Evolutionary conservation across 2,329 filamentous ascomycete species (phyloP).

Genomic region (Chlorencoelia australis): DNA sequence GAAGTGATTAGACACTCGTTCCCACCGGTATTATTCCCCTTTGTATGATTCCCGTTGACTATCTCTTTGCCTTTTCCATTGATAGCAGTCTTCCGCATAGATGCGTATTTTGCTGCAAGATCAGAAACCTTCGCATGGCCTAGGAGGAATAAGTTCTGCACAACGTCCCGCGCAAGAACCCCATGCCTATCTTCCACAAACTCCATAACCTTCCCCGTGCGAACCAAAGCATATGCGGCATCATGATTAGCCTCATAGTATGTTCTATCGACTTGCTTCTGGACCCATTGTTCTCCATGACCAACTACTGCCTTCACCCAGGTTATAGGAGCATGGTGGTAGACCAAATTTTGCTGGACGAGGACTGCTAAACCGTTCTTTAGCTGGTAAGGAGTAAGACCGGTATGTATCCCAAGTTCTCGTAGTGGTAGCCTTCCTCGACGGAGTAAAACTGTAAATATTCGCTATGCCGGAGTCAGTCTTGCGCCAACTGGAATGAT

Average conservation of each 20-base stretch:
- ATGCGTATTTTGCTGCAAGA: constrained; percentile 52
- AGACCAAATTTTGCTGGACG: constrained; percentile 79
- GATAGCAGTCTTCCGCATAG: constrained; percentile 14
- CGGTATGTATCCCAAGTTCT: constrained; percentile 61
- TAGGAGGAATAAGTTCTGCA: constrained; percentile 64
- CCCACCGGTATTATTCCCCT: constrained; percentile 3
- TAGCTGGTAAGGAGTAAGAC: constrained; percentile 63
- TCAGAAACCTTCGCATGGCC: constrained; percentile 69
- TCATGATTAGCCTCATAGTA: constrained; percentile 78
- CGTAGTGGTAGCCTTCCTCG: constrained; percentile 66
- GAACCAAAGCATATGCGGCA: constrained; percentile 71
- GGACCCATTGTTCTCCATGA: too few relatives aligned
- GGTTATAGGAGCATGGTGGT: constrained; percentile 47
- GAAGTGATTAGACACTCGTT: constrained; percentile 9
- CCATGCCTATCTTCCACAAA: constrained; percentile 67
- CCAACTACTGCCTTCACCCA: too few relatives aligned
- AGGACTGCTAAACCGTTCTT: constrained; percentile 75
- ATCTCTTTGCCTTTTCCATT: constrained; percentile 25
- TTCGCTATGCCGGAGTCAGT: constrained; percentile 49
- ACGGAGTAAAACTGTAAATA: constrained; percentile 68
- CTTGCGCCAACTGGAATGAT: constrained; percentile 2
- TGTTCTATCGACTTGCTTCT: constrained; percentile 44
- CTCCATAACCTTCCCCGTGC: constrained; percentile 72
- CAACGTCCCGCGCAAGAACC: constrained; percentile 59
- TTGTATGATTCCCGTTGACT: constrained; percentile 13